phyloP scores from a whole-genome alignment of 805 yeast genomes.

The Hanseniaspora meyeri region DNA sequence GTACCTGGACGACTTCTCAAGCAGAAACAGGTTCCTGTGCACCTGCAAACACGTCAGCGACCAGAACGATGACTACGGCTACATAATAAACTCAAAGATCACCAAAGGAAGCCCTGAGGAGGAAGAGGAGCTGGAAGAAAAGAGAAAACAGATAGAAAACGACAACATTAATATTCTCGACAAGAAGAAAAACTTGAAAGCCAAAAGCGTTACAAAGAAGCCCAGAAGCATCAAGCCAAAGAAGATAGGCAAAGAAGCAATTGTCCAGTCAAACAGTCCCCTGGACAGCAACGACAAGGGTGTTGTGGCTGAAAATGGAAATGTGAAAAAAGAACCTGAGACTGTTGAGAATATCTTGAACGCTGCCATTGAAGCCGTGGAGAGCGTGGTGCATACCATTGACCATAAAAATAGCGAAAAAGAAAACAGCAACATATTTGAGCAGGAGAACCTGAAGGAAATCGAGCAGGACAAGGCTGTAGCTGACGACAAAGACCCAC shows the following conservation, averaged over 20 bases:
- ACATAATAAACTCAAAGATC: background rate
- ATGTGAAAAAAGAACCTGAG: background rate
- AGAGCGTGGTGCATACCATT: background rate
- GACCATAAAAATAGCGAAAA: background rate
- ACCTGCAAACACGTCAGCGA: constrained; percentile 5
- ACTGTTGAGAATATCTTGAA: constrained; percentile 3
- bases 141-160: background rate
- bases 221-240: background rate
- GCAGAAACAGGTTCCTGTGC: constrained; percentile 1
- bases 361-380: constrained; percentile 9
- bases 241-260: background rate
- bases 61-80: background rate
- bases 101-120: background rate
- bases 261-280: background rate
- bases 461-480: constrained; percentile 17
- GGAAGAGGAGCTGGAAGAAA: background rate
- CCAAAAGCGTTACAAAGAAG: background rate
- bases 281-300: background rate
- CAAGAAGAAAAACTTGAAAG: background rate
- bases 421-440: constrained; percentile 18
- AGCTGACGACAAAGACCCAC: background rate
- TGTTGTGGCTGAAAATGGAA: background rate
- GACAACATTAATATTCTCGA: background rate
- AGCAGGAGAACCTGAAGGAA: constrained; percentile 20
- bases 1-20: constrained; percentile 3